Percentiles rank a stretch among this genome's conserved stretches.
These are phyloP conservation scores for Ogataea chonburiensis DNA, from an alignment of 805 yeast species.

Conservation along the genomic window DNA sequence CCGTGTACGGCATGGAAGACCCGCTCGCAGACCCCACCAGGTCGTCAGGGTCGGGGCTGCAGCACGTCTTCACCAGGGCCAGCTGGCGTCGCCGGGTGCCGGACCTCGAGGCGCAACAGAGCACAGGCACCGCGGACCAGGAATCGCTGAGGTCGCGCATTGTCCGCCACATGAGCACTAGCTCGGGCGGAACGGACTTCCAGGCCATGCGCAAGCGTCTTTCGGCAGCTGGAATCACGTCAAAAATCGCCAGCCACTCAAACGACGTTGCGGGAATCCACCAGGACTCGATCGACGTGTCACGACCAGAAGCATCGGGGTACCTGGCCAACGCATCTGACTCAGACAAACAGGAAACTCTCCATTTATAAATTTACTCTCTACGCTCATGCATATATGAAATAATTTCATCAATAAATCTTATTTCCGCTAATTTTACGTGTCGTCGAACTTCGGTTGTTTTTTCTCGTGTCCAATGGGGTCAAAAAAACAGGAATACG, in stretches of 20 bases:
- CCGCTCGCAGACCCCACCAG: constrained; percentile 47
- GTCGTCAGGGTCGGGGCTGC: constrained; percentile 8
- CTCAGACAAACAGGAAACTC: constrained; percentile 3
- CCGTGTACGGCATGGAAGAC: constrained; percentile 75
- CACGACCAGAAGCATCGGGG: constrained; percentile 4
- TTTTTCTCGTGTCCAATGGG: constrained; percentile 8
- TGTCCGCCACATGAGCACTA: constrained; percentile 31
- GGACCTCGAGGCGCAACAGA: constrained; percentile 26
- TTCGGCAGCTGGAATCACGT: constrained; percentile 39
- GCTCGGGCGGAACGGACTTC: constrained; percentile 31
- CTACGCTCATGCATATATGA: constrained; percentile 1
- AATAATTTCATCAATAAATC: not conserved
- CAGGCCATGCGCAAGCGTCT: constrained; percentile 35
- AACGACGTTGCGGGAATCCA: constrained; percentile 47
- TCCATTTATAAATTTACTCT: too few species aligned
- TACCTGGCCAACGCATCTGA: too few species aligned
- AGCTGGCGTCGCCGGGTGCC: constrained; percentile 15
- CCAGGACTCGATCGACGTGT: constrained; percentile 20
- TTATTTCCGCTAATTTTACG: constrained; percentile 11
- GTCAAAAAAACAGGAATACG: constrained; percentile 8
- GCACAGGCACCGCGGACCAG: not conserved
- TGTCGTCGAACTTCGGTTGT: constrained; percentile 8
- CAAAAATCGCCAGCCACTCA: constrained; percentile 41
- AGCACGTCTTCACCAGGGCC: constrained; percentile 26
- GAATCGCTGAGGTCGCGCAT: constrained; percentile 15